Base-by-base conservation (phyloP, 2,329 filamentous ascomycete genomes). In the Kalaharituber pfeilii region DNA sequence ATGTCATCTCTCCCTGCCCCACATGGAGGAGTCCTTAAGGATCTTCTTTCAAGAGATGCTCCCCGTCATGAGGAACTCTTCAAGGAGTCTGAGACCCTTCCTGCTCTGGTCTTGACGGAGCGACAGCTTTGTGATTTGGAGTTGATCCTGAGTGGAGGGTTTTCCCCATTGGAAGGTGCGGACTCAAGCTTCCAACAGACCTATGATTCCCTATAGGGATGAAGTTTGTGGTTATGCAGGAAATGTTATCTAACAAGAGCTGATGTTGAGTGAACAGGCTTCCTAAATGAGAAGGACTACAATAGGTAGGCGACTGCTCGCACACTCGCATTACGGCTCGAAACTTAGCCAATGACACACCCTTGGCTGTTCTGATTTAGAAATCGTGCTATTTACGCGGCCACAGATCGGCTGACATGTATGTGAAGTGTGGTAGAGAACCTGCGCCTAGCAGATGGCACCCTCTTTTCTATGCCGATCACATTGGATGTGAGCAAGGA, bases 221-320 rank as follows among this genome's bases (percentile, higher is more conserved):
- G n/a, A 33, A 11, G 26, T 7, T 18, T 42, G n/a, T n/a, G 44
- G 5, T 36, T 50, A 54, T 49, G 45, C 44, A 42, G 29, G 15
- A n/a, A 13, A 49, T 44, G 25, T 6, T 30, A 36, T 29, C 42
- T 47, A 42, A 18, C 26, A 28, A 49, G 45, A 33, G n/a, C 30
- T 27, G 27, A 27, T 22, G 18, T 20, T 54, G 28, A 26, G 5
- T 50, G 26, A 53, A n/a, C 65, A 94, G 86, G 88, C 66, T 98
- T 98, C 75, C 83, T 98, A 84, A 94, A 79, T 70, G 81, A 98
- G 76, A 83, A 86, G 72, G 91, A 98, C 72, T 98, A 94, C 76
- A 84, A 94, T 71, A 81, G 84, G 86, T 89, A 78, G 63, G 76
- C 69, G 2, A 39, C 20, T 18, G 2, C 33, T 18, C 20, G 4